These are phyloP conservation scores for Acer negundo DNA, from an alignment of 345 rosid genomes.

Conservation along the genomic window DNA sequence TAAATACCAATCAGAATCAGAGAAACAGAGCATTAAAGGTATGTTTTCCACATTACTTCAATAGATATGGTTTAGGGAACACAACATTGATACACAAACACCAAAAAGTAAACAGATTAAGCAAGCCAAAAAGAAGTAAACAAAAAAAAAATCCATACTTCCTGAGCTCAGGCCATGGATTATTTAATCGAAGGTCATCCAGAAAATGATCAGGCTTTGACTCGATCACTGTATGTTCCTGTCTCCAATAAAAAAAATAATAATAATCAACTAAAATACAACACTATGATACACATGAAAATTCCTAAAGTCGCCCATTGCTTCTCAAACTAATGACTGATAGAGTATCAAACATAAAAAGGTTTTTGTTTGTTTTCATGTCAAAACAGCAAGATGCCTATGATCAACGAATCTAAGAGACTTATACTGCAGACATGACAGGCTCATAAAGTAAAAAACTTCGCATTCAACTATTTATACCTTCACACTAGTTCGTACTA, in stretches of 20 bases:
- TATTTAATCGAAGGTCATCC: slow-evolving; percentile 92
- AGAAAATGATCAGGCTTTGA: slow-evolving; percentile 98
- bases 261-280: slow-evolving; percentile 3
- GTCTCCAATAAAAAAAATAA: slow-evolving; percentile 21
- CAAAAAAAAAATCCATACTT: slow-evolving; percentile 38
- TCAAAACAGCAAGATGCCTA: not conserved
- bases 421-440: not conserved
- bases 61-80: not conserved
- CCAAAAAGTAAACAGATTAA: slow-evolving; percentile 11
- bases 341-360: too few relatives aligned
- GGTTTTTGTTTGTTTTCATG: not conserved
- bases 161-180: slow-evolving; percentile 92
- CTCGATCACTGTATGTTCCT: slow-evolving; percentile 91
- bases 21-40: not conserved
- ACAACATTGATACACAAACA: slow-evolving; percentile 4
- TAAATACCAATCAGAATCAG: slow-evolving; percentile 27
- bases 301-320: not conserved
- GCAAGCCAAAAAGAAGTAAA: slow-evolving; percentile 1
- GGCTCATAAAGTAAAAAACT: not conserved
- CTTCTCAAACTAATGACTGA: too few relatives aligned
- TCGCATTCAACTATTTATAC: slow-evolving; percentile 34
- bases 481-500: slow-evolving; percentile 88
- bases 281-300: not conserved
- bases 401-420: not conserved
- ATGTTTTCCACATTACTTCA: slow-evolving; percentile 5